Evolutionary conservation across 2,329 filamentous ascomycete species (phyloP).

Genomic region (Alternaria sp.): DNA sequence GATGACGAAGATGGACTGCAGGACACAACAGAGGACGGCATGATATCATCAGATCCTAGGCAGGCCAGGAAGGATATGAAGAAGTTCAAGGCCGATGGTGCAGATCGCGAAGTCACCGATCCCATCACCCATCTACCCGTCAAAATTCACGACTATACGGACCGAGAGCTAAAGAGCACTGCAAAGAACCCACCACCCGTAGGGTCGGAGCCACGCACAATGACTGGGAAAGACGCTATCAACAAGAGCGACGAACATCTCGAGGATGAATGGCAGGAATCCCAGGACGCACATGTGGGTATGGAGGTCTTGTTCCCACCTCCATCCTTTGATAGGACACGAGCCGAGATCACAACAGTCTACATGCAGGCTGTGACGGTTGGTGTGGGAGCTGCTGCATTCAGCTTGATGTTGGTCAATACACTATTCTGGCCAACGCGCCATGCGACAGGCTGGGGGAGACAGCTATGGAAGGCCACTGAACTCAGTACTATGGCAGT

Average conservation of each 20-base stretch:
- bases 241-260: conserved; percentile 58
- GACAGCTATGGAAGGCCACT: conserved; percentile 39
- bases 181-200: conserved; percentile 57
- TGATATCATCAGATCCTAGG: conserved; percentile 54
- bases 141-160: conserved; percentile 72
- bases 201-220: conserved; percentile 53
- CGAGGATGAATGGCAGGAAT: conserved; percentile 54
- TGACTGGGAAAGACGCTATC: conserved; percentile 57
- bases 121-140: conserved; percentile 76
- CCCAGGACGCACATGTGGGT: conserved; percentile 54
- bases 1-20: conserved; percentile 35
- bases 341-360: conserved; percentile 56
- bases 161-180: conserved; percentile 64
- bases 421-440: conserved; percentile 47
- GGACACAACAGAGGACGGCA: conserved; percentile 57
- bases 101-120: conserved; percentile 71
- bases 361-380: conserved; percentile 57
- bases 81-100: conserved; percentile 57
- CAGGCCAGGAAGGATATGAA: conserved; percentile 61
- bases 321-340: conserved; percentile 58
- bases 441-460: conserved; percentile 42
- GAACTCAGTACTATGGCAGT: conserved; percentile 42
- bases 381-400: conserved; percentile 47
- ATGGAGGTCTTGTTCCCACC: conserved; percentile 64
- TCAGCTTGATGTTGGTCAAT: conserved; percentile 49